Evolutionary conservation across 305 asterid genomes (phyloP), one percentile per base, ranked within the genome.

Genomic region (Stenogyne calaminthoides): DNA sequence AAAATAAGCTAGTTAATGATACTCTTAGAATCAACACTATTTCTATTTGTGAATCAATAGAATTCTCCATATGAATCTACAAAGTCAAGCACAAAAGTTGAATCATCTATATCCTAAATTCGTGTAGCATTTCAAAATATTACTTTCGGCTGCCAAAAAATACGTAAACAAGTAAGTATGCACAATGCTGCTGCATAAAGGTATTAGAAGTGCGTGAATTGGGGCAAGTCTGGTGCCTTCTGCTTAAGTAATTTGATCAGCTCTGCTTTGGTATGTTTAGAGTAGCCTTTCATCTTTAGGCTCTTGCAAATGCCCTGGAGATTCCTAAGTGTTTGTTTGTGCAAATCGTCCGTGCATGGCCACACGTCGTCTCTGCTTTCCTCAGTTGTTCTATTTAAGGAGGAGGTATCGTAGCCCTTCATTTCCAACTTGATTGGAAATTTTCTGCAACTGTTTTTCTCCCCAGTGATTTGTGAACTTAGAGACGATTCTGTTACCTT

Each of bases 221-320:
- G 60, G 68, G 37, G 11, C 32, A 19, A 6, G 27, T 14, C 52
- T 55, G 14, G 65, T 16, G 77, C 74, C 68, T 64, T 29, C 27
- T 69, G n/a, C 22, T 52, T 71, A 18, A 88, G 85, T 56, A 7
- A 44, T 78, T 69, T 46, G 52, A 39, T 67, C 69, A 88, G 79
- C 57, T 78, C 83, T 36, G 67, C 65, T 76, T 80, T 86, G 67
- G 14, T 67, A 61, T 70, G 81, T 25, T 72, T 80, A 29, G 55
- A 62, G 73, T 77, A 70, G 18, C 80, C 29, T 18, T 4, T 80
- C 73, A 84, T 1, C 1, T 78, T 71, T 72, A 51, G 83, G 9
- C 62, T 67, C 81, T 67, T 86, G 27, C 89, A 87, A 46, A 85
- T 76, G 55, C 52, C 76, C 77, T 54, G 80, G 74, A 88, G 88